Evolutionary conservation across 2,329 filamentous ascomycete genomes (phyloP).

Genomic region (Colletotrichum lini): DNA sequence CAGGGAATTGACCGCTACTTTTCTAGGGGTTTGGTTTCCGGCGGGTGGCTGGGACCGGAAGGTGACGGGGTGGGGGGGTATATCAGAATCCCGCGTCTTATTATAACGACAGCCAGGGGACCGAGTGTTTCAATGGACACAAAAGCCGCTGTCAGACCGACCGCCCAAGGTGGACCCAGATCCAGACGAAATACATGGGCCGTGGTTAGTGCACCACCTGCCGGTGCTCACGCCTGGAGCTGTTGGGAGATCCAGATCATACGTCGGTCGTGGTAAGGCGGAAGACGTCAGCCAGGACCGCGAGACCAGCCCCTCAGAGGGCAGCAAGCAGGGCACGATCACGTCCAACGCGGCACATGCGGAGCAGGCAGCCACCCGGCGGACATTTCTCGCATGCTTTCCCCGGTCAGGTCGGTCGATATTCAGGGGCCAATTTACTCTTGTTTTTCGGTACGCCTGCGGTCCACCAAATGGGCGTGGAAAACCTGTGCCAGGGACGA

Average conservation of each 20-base stretch:
- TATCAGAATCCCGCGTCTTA: conserved; percentile 36
- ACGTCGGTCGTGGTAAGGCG: conserved; percentile 20
- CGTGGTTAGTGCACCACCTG: conserved; percentile 3
- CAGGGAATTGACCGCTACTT: conserved; percentile 37
- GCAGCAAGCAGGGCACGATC: conserved; percentile 10
- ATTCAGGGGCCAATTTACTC: neutral
- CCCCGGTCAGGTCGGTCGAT: neutral
- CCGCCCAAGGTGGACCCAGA: conserved; percentile 20
- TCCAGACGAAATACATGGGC: conserved; percentile 1
- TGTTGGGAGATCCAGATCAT: conserved; percentile 28
- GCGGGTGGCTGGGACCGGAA: conserved; percentile 25
- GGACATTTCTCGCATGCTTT: conserved; percentile 11
- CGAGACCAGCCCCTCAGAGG: conserved; percentile 6
- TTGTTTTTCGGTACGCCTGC: neutral
- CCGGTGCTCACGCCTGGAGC: conserved; percentile 6
- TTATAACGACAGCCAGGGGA: conserved; percentile 27
- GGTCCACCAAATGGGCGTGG: neutral
- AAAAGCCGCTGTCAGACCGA: conserved; percentile 23
- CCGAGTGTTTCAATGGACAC: conserved; percentile 39
- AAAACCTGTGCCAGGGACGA: neutral
- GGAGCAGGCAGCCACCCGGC: conserved; percentile 27
- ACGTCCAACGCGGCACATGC: conserved; percentile 34
- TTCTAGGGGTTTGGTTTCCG: conserved; percentile 13
- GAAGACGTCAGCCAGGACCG: neutral
- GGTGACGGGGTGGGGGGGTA: conserved; percentile 31